Base-by-base conservation (phyloP, 2,329 filamentous ascomycete species). In the Fusarium subglutinans region DNA sequence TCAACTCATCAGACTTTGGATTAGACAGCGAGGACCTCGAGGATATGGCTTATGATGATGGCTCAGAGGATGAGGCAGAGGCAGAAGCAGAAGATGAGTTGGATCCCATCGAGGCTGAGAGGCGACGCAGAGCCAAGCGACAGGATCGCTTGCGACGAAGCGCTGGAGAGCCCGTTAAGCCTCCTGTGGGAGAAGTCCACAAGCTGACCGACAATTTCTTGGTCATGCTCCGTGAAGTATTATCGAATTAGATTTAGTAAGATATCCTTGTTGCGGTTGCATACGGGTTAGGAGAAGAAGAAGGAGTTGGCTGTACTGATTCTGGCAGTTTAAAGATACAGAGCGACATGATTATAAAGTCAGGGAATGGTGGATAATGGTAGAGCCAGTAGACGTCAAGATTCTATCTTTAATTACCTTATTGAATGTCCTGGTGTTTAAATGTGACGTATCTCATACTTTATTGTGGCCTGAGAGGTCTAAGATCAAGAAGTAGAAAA, bases 31-130 rank as follows among this genome's bases (percentile, higher is more conserved):
- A 93, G 79, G 96, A 98, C 80, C 85, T 98, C 20, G 90, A 96
- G 80, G 95, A 98, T 71, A 91, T 98, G 82, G 90, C 90, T 50
- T 94, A 96, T 76, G 93, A 93, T 7, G 93, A 95, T 63, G 89
- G 90, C 14, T 86, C 85, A 13, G 86, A 92, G 18, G 88, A 90
- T 11, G 90, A 91, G 66, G 89, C 92, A 37, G 92, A 93, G 58
- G 90, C 92, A n/a, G 92, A 92, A 63, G 90, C 88, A 18, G 92
- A 94, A 59, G 94, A 97, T 65, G 92, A 95, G 66, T 83, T 93
- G 69, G 95, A 98, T 79, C 95, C 96, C 3, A 97, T 99, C 74
- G 91, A 91, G 71, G 93, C 94, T 11, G 96, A 98, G 86, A 87
- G 96, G 68, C 93, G 91, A 78, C 88, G 94, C 69, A 88, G 96